phyloP scores from a whole-genome alignment of 2,329 filamentous ascomycete genomes.

The Domatiomyces globalis region DNA sequence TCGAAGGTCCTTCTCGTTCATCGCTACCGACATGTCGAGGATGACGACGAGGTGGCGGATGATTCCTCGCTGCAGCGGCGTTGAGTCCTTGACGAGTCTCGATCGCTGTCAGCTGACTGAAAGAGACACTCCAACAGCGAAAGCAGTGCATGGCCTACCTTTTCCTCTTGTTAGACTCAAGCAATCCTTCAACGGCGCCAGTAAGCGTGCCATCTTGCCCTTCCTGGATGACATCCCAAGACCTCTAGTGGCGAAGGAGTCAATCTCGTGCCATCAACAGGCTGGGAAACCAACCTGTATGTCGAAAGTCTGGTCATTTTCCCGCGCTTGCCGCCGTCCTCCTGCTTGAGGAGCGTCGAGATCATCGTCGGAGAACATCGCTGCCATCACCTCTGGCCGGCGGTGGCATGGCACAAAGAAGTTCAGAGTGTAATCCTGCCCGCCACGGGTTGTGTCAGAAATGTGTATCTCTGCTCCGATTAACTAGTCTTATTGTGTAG shows the following conservation, averaged over 20 bases:
- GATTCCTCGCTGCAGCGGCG: constrained; percentile 86
- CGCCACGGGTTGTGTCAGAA: neutral
- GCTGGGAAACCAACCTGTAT: constrained; percentile 21
- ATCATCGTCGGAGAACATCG: constrained; percentile 33
- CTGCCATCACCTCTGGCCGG: constrained; percentile 3
- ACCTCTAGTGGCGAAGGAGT: constrained; percentile 19
- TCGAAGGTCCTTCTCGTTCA: constrained; percentile 87
- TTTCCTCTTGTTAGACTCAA: constrained; percentile 72
- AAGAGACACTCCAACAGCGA: constrained; percentile 1
- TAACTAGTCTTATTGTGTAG: neutral
- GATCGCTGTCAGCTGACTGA: constrained; percentile 13
- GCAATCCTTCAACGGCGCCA: constrained; percentile 53
- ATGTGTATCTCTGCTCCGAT: neutral
- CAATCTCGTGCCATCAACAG: neutral
- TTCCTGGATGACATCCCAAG: constrained; percentile 58
- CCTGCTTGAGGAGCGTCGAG: constrained; percentile 23
- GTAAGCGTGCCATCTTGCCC: constrained; percentile 65
- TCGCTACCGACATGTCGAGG: constrained; percentile 81
- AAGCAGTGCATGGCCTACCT: constrained; percentile 30
- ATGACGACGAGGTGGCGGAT: constrained; percentile 91
- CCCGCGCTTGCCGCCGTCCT: constrained; percentile 12
- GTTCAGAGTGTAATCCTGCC: neutral
- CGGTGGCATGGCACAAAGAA: constrained; percentile 4
- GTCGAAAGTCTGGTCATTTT: constrained; percentile 33
- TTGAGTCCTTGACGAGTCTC: constrained; percentile 81